A percentile compares a stretch with the other conserved stretches of the same genome.
Evolutionary conservation across 768 basidiomycete genomes (phyloP).

Genomic region (Suillus paluster): DNA sequence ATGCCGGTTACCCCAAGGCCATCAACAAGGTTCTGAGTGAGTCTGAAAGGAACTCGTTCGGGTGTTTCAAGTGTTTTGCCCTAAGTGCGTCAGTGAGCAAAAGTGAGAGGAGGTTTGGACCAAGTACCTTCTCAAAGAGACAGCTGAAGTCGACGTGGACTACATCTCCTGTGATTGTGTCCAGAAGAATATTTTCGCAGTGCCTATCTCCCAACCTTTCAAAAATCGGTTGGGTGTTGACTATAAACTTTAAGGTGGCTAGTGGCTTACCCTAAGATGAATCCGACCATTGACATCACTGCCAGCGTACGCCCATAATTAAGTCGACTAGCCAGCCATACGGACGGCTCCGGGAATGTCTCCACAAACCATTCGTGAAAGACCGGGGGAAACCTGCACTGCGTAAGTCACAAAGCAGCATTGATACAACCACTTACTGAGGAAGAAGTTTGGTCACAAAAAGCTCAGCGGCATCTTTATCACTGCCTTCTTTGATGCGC

Average conservation of each 20-base stretch:
- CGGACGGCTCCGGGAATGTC: slow-evolving; percentile 94
- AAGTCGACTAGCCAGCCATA: slow-evolving; percentile 90
- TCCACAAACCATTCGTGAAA: slow-evolving; percentile 98
- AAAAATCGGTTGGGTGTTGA: not conserved
- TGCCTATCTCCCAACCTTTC: slow-evolving; percentile 95
- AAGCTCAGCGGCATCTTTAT: slow-evolving; percentile 53
- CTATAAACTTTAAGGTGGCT: too few species aligned
- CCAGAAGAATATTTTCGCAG: slow-evolving; percentile 94
- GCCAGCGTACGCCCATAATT: slow-evolving; percentile 88
- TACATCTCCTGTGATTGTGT: slow-evolving; percentile 84
- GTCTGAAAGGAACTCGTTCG: slow-evolving; percentile 91
- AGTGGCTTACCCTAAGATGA: slow-evolving; percentile 80
- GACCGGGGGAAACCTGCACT: slow-evolving; percentile 72
- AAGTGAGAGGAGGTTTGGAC: not conserved
- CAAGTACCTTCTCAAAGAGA: slow-evolving; percentile 87
- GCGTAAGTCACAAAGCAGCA: not conserved
- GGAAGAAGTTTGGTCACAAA: slow-evolving; percentile 62
- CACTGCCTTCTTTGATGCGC: slow-evolving; percentile 52
- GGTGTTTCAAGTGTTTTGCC: slow-evolving; percentile 87
- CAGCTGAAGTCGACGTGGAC: slow-evolving; percentile 99
- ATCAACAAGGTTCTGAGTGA: slow-evolving; percentile 92
- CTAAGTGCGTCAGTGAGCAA: slow-evolving; percentile 28
- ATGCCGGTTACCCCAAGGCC: slow-evolving; percentile 92
- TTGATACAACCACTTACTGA: slow-evolving; percentile 43
- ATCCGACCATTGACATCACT: slow-evolving; percentile 99